These are phyloP conservation scores for Chytridium lagenaria DNA, from an alignment of 371 early-diverging fungal genomes.

Conservation along the genomic window DNA sequence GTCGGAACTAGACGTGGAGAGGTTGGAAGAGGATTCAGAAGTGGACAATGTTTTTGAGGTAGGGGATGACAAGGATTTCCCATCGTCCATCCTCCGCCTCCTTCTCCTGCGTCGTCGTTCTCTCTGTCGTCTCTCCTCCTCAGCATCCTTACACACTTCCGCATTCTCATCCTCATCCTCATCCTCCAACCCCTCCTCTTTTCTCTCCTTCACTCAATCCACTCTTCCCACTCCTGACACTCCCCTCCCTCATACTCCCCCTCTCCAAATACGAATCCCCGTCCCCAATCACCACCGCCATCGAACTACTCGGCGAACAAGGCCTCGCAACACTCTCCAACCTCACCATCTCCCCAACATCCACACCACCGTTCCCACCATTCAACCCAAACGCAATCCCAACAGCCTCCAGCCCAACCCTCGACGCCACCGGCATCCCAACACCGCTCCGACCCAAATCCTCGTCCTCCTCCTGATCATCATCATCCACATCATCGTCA, in stretches of 20 bases:
- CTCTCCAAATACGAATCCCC: conserved; percentile 5
- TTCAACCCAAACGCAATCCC: neutral
- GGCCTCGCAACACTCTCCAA: neutral
- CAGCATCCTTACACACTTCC: too few species aligned
- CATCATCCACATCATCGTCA: conserved; percentile 2
- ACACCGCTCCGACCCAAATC: neutral
- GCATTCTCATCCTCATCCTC: neutral
- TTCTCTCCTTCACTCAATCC: neutral
- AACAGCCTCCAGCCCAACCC: conserved; percentile 2
- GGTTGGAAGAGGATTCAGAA: too few species aligned
- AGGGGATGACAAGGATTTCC: too few species aligned
- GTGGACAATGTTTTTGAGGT: too few species aligned
- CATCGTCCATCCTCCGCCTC: too few species aligned
- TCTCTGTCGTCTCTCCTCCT: too few species aligned
- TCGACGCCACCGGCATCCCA: neutral
- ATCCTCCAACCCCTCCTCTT: neutral
- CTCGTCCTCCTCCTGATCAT: neutral
- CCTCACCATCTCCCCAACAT: neutral
- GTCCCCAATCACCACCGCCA: neutral
- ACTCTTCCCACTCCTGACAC: neutral
- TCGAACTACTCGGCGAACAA: neutral
- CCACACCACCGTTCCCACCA: neutral
- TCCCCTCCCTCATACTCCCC: neutral
- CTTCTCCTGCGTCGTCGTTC: too few species aligned
- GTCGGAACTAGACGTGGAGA: too few species aligned